Conservation (phyloP, 2,329 filamentous ascomycete species). For the Cercospora sesami region DNA sequence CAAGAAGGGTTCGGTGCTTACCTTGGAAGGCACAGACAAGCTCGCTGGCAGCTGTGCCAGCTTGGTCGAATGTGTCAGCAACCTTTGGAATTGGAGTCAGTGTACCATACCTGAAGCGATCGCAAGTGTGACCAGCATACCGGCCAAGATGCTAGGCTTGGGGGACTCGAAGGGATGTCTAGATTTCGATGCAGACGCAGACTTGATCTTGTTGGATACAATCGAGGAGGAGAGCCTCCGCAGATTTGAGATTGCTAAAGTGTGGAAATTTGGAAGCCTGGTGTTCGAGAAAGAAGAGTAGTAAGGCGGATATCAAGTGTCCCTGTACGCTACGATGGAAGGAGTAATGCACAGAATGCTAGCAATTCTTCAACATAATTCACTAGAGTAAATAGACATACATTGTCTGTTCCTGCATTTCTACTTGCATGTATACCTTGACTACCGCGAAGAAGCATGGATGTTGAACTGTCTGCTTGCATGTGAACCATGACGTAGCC, state of each 20-base stretch:
- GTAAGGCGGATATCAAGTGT: too few relatives aligned
- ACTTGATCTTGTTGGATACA: slow-evolving; percentile 64
- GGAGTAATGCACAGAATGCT: neutral
- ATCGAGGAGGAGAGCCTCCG: slow-evolving; percentile 46
- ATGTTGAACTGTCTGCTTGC: neutral
- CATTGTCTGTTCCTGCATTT: neutral
- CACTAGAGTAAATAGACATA: neutral
- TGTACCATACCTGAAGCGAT: slow-evolving; percentile 67
- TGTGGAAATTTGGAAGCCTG: slow-evolving; percentile 73
- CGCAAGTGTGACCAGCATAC: slow-evolving; percentile 71
- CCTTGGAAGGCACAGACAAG: slow-evolving; percentile 73
- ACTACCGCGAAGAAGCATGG: neutral
- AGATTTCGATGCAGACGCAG: slow-evolving; percentile 49
- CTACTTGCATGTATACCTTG: neutral
- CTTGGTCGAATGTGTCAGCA: slow-evolving; percentile 78
- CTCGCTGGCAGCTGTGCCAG: slow-evolving; percentile 62
- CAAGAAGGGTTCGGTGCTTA: slow-evolving; percentile 71
- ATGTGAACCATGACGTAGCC: slow-evolving; percentile 8
- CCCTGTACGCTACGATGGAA: neutral
- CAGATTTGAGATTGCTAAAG: slow-evolving; percentile 67
- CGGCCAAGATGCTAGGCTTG: slow-evolving; percentile 73
- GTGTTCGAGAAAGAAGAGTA: slow-evolving; percentile 40
- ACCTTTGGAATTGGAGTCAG: slow-evolving; percentile 75
- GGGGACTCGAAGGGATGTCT: slow-evolving; percentile 64
- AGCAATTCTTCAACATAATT: neutral